Evolutionary conservation across 306 rosid genomes (phyloP).

Genomic region (Citrullus mucosospermus): DNA sequence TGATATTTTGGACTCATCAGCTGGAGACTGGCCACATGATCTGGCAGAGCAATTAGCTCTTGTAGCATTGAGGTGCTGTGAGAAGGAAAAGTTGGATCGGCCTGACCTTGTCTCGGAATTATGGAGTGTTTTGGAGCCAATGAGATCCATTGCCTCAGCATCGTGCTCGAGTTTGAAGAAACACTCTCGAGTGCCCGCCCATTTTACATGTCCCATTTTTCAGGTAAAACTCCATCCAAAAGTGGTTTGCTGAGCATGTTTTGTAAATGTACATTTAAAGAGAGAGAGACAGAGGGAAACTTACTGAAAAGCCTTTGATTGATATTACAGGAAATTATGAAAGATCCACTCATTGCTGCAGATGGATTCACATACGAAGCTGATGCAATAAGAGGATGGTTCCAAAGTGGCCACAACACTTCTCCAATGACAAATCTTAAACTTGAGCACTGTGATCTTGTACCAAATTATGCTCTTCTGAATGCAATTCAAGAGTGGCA

Average conservation of each 20-base stretch:
- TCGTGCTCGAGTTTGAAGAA: conserved; percentile 39
- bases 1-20: conserved; percentile 60
- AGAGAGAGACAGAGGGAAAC: background rate
- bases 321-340: conserved; percentile 76
- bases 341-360: conserved; percentile 84
- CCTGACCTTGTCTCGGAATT: conserved; percentile 57
- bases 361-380: conserved; percentile 93
- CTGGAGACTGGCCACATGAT: conserved; percentile 87
- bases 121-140: conserved; percentile 56
- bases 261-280: background rate
- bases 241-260: background rate
- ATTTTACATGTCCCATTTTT: conserved; percentile 84
- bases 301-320: conserved; percentile 4
- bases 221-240: conserved; percentile 44
- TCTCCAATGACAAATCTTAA: conserved; percentile 96
- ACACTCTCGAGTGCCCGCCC: conserved; percentile 60
- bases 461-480: conserved; percentile 76
- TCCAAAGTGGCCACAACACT: conserved; percentile 72
- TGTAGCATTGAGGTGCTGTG: conserved; percentile 73
- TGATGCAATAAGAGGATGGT: conserved; percentile 87
- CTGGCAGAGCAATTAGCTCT: conserved; percentile 48
- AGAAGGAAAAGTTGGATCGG: conserved; percentile 27
- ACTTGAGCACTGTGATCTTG: conserved; percentile 69
- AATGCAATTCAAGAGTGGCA: conserved; percentile 95
- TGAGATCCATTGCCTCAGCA: conserved; percentile 33